Conservation (phyloP, 2,329 filamentous ascomycete species). For the Didymella lethalis region DNA sequence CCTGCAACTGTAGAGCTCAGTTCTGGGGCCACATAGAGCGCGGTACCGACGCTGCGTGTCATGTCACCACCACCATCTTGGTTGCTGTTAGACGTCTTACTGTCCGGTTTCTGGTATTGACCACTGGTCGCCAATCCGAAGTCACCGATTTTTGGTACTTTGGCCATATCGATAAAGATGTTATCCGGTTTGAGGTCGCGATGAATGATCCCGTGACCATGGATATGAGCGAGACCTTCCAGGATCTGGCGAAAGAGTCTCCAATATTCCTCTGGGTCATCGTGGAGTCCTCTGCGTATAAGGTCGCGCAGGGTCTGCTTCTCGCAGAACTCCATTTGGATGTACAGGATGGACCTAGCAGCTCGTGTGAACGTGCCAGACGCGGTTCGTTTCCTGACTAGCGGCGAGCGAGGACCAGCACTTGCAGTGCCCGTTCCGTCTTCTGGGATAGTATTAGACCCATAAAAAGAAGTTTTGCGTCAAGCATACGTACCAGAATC, state of each 20-base stretch:
- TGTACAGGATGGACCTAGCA: conserved; percentile 82
- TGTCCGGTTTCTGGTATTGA: conserved; percentile 71
- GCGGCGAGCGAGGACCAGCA: conserved; percentile 45
- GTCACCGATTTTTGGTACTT: conserved; percentile 94
- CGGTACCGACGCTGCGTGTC: conserved; percentile 76
- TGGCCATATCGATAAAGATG: conserved; percentile 89
- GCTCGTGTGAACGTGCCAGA: conserved; percentile 59
- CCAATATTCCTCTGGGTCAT: conserved; percentile 83
- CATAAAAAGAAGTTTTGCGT: not conserved
- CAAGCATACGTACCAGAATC: conserved; percentile 46
- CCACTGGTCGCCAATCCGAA: conserved; percentile 94
- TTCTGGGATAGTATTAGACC: conserved; percentile 45
- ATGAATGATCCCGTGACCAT: conserved; percentile 90
- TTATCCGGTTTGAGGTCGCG: conserved; percentile 97
- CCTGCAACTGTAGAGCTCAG: conserved; percentile 77
- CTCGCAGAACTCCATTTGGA: conserved; percentile 99
- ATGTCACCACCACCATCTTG: conserved; percentile 64
- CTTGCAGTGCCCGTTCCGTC: conserved; percentile 55
- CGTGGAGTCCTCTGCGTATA: conserved; percentile 76
- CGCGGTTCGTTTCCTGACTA: conserved; percentile 49
- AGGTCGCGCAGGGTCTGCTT: conserved; percentile 89
- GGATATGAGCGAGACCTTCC: conserved; percentile 89
- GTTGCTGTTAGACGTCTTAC: conserved; percentile 47
- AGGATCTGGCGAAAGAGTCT: conserved; percentile 88
- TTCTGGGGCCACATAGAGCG: conserved; percentile 93